Percentiles rank a stretch among this genome's conserved stretches.
Evolutionary conservation across 2,329 filamentous ascomycete genomes (phyloP).

Genomic region (Pseudogymnoascus sp.): DNA sequence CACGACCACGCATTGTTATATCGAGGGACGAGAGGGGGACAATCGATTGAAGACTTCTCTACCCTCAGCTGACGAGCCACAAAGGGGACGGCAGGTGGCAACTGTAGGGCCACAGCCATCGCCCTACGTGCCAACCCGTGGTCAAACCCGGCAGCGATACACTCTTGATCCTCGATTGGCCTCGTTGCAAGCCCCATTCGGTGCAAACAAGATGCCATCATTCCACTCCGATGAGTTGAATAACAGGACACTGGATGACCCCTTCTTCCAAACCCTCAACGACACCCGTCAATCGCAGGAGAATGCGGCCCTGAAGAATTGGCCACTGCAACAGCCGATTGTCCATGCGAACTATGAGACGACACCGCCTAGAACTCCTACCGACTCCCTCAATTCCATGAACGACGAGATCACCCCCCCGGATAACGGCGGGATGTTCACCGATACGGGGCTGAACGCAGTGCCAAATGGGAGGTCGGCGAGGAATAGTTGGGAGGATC

Average conservation of each 20-base stretch:
- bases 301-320: slow-evolving; percentile 21
- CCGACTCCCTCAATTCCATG: slow-evolving; percentile 29
- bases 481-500: slow-evolving; percentile 35
- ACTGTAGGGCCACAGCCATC: slow-evolving; percentile 9
- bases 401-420: slow-evolving; percentile 22
- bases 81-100: slow-evolving; percentile 10
- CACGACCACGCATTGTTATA: slow-evolving; percentile 10
- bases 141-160: not conserved
- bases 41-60: slow-evolving; percentile 9
- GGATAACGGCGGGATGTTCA: slow-evolving; percentile 27
- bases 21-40: slow-evolving; percentile 7
- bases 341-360: slow-evolving; percentile 23
- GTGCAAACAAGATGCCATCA: slow-evolving; percentile 45
- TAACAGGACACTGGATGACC: slow-evolving; percentile 25
- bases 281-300: slow-evolving; percentile 30
- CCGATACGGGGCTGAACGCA: slow-evolving; percentile 51
- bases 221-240: slow-evolving; percentile 40
- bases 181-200: not conserved
- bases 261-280: slow-evolving; percentile 33
- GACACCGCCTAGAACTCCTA: slow-evolving; percentile 31
- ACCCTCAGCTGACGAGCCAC: slow-evolving; percentile 3
- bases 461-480: slow-evolving; percentile 51
- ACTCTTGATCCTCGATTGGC: not conserved
- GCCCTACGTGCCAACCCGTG: slow-evolving; percentile 7
- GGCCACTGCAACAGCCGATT: slow-evolving; percentile 29